Conservation (phyloP, 495 filamentous ascomycete species). For the Aspergillus avenaceus region DNA sequence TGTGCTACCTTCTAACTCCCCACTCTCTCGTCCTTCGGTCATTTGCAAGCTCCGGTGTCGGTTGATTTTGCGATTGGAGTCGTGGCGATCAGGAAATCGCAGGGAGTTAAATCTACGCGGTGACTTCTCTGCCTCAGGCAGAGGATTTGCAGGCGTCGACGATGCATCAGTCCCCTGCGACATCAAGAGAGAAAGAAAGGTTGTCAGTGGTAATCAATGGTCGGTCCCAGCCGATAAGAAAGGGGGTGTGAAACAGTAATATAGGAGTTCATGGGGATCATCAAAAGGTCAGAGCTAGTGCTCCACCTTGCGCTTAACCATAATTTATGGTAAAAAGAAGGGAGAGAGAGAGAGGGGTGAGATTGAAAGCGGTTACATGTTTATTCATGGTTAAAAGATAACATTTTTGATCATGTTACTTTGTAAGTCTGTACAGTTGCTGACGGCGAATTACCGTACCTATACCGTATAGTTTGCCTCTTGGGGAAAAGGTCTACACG, state of each 20-base stretch:
- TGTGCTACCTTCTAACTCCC: conserved; percentile 40
- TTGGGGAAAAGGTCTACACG: too few relatives aligned
- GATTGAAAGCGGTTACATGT: too few relatives aligned
- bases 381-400: too few relatives aligned
- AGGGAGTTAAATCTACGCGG: conserved; percentile 2
- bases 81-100: conserved; percentile 5
- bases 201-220: too few relatives aligned
- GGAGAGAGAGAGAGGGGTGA: background rate
- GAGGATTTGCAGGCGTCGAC: conserved; percentile 10
- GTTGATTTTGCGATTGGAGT: conserved; percentile 16
- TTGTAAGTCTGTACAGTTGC: too few relatives aligned
- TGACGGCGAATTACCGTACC: too few relatives aligned
- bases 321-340: background rate
- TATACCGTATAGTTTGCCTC: too few relatives aligned
- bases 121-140: conserved; percentile 14
- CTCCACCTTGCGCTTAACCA: background rate
- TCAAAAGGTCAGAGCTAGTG: background rate
- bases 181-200: conserved; percentile 22
- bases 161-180: conserved; percentile 20
- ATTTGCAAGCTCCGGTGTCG: conserved; percentile 20
- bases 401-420: too few relatives aligned
- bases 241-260: conserved; percentile 16
- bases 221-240: conserved; percentile 21
- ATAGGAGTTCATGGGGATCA: conserved; percentile 19
- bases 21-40: conserved; percentile 29